These are phyloP conservation scores for Ogataea nakhonphanomensis DNA, from an alignment of 805 yeast species.

Conservation along the genomic window DNA sequence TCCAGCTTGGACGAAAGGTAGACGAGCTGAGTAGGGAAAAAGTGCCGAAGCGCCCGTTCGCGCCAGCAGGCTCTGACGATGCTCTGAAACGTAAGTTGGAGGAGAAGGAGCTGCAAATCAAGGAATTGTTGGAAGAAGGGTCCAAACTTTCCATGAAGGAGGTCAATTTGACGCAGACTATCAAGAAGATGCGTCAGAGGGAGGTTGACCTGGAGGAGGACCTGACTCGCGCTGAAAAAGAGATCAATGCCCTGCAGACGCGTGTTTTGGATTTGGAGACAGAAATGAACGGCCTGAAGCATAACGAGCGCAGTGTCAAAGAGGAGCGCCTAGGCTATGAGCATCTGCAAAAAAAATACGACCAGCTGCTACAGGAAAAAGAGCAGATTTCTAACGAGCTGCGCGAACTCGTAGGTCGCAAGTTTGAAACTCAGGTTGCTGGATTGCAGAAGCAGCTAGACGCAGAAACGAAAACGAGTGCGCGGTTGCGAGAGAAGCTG, in stretches of 20 bases:
- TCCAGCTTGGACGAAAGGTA: slow-evolving; percentile 23
- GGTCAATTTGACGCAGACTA: slow-evolving; percentile 58
- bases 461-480: slow-evolving; percentile 33
- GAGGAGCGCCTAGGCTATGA: slow-evolving; percentile 33
- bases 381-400: slow-evolving; percentile 27
- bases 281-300: slow-evolving; percentile 22
- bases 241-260: slow-evolving; percentile 22
- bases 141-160: slow-evolving; percentile 69
- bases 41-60: slow-evolving; percentile 12
- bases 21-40: slow-evolving; percentile 27
- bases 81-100: slow-evolving; percentile 32
- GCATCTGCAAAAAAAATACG: slow-evolving; percentile 24
- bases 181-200: slow-evolving; percentile 56
- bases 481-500: slow-evolving; percentile 21
- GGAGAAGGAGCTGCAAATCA: slow-evolving; percentile 59
- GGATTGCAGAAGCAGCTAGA: slow-evolving; percentile 31
- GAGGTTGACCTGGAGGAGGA: slow-evolving; percentile 38
- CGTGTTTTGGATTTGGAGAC: slow-evolving; percentile 32
- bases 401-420: slow-evolving; percentile 33
- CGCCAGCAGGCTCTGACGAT: slow-evolving; percentile 9
- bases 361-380: slow-evolving; percentile 23
- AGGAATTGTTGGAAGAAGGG: slow-evolving; percentile 71
- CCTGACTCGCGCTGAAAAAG: slow-evolving; percentile 28
- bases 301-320: slow-evolving; percentile 23
- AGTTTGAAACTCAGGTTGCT: slow-evolving; percentile 32